Percentiles rank a stretch among this genome's conserved stretches.
phyloP scores from a whole-genome alignment of 140 eudicot species.

The Oenanthe javanica region DNA sequence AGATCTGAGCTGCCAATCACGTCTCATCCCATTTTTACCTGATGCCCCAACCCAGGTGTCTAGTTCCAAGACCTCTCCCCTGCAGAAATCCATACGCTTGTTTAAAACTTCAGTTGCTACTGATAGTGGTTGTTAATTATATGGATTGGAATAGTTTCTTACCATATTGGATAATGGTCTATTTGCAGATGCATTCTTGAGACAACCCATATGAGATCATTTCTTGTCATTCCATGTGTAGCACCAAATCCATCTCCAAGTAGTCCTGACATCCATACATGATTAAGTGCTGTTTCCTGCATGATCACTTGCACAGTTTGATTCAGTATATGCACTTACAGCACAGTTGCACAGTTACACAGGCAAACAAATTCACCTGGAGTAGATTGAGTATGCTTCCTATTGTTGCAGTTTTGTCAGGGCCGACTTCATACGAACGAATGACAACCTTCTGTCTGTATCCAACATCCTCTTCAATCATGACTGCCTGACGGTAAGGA shows the following conservation, averaged over 20 bases:
- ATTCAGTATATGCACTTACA: not conserved
- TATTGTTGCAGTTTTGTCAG: constrained; percentile 40
- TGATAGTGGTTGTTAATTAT: not conserved
- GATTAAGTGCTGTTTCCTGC: constrained; percentile 67
- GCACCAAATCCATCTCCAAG: constrained; percentile 54
- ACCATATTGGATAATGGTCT: constrained; percentile 61
- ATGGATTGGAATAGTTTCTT: constrained; percentile 3
- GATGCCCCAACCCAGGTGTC: constrained; percentile 58
- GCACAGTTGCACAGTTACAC: not conserved
- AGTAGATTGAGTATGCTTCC: constrained; percentile 44
- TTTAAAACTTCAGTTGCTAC: not conserved
- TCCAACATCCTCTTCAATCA: constrained; percentile 31
- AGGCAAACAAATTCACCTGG: constrained; percentile 29
- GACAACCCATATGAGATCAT: constrained; percentile 56
- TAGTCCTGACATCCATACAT: constrained; percentile 44
- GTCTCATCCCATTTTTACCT: constrained; percentile 51
- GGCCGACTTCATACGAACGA: constrained; percentile 60
- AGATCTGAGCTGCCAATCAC: constrained; percentile 40
- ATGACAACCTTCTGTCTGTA: constrained; percentile 42
- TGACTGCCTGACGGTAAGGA: constrained; percentile 26
- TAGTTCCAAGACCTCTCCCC: constrained; percentile 56
- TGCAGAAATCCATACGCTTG: not conserved
- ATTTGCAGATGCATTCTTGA: constrained; percentile 44
- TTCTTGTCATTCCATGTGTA: constrained; percentile 54
- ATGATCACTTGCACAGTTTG: constrained; percentile 1